phyloP scores from a whole-genome alignment of 2,329 filamentous ascomycete genomes.

The Cladophialophora bantiana region DNA sequence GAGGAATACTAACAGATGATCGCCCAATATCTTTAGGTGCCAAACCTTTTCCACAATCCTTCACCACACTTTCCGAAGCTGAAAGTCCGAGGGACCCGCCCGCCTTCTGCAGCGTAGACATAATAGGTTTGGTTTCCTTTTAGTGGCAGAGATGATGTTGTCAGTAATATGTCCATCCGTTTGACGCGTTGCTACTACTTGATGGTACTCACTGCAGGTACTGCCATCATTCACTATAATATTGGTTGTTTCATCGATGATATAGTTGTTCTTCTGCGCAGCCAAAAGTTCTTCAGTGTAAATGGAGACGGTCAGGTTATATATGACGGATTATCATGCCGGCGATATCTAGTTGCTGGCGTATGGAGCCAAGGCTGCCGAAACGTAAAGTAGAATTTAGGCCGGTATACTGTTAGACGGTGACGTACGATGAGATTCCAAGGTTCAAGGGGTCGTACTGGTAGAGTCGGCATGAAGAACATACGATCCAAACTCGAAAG shows the following conservation, averaged over 20 bases:
- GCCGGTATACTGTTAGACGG: too few species aligned
- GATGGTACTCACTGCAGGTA: background rate
- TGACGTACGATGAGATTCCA: too few species aligned
- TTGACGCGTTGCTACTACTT: background rate
- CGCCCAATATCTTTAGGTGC: background rate
- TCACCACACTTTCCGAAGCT: background rate
- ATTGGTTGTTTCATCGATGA: background rate
- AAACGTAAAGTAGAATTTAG: too few species aligned
- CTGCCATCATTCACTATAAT: background rate
- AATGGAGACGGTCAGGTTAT: too few species aligned
- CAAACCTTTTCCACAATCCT: background rate
- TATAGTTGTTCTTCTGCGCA: background rate
- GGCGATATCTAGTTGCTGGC: too few species aligned
- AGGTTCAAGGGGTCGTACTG: too few species aligned
- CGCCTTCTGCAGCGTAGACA: background rate
- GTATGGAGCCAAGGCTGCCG: too few species aligned
- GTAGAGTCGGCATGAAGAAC: too few species aligned
- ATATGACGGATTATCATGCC: too few species aligned
- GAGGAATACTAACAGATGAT: background rate
- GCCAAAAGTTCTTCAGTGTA: too few species aligned
- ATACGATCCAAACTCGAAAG: too few species aligned
- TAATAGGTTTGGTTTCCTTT: background rate
- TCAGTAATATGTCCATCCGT: background rate
- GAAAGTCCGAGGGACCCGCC: background rate
- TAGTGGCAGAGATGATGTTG: background rate